Evolutionary conservation across 1,139 yeast genomes (phyloP), one percentile per base, ranked within the genome.

Genomic region (Kodamaea derodonti): DNA sequence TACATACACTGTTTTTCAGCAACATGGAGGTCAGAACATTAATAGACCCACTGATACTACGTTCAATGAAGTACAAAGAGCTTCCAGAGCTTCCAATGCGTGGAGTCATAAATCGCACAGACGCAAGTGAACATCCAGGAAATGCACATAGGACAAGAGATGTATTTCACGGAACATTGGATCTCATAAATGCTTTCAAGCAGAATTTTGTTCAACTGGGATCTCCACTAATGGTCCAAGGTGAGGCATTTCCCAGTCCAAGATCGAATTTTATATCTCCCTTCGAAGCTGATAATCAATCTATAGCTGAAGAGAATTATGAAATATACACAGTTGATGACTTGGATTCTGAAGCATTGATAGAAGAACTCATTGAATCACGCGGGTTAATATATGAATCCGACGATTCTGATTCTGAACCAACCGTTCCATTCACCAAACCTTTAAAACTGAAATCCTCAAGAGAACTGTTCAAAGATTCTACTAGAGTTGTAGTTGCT

Each of bases 351-450:
- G 40, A 34, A n/a, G 40, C 23, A 4, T 31, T 37, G 28, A 34
- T 37, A 13, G 37, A 37, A n/a, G 33, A 32, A 16, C 27, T 37
- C 13, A 32, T 34, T n/a, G 39, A 36, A 10, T 31, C 39, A 12
- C 24, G 13, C 18, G 39, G 39, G 4, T 20, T 36, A 13, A 18
- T 31, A 12, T 33, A 34, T 9, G 37, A 34, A 2, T 30, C 33
- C 10, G 33, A 26, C 17, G 24, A 14, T 14, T 12, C n/a, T 4
- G 33, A 23, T 14, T 13, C 15, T 4, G 17, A 25, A 12, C 17
- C 15, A 14, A 13, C 14, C 6, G 10, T 4, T 13, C 28, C 17
- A 12, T 6, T 13, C 5, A 13, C 15, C 28, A 25, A 11, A 6
- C 9, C 17, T 9, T 11, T 25, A 13, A 25, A 6, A 6, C 17